Evolutionary conservation across 2,329 filamentous ascomycete genomes (phyloP).

Genomic region (Lecanicillium sp.): DNA sequence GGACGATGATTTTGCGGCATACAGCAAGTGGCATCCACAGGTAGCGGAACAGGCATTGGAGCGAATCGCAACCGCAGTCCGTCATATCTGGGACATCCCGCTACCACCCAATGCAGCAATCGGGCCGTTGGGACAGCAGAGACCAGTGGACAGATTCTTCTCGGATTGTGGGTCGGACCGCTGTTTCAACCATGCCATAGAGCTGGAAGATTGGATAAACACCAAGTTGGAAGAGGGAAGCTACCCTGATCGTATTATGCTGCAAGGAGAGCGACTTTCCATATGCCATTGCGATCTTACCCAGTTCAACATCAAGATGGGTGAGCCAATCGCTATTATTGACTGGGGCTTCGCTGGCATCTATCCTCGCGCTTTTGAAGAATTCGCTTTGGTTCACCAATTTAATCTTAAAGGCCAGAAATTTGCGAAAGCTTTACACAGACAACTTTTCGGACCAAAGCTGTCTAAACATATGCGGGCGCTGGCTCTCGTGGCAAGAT

Average conservation of each 20-base stretch:
- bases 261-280: constrained; percentile 6
- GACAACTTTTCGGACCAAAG: no score
- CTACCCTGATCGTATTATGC: constrained; percentile 1
- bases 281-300: constrained; percentile 7
- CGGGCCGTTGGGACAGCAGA: constrained; percentile 5
- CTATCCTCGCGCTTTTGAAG: constrained; percentile 7
- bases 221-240: constrained; percentile 1
- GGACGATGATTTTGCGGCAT: constrained; percentile 2
- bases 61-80: constrained; percentile 2
- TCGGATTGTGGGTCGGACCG: constrained; percentile 3
- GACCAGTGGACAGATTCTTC: constrained; percentile 7
- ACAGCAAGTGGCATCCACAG: not conserved
- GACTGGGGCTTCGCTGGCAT: constrained; percentile 8
- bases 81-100: constrained; percentile 8
- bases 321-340: constrained; percentile 7
- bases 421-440: no score
- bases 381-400: constrained; percentile 3
- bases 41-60: constrained; percentile 1
- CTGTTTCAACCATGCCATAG: not conserved
- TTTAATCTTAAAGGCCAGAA: constrained; percentile 2
- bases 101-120: not conserved
- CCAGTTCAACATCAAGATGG: constrained; percentile 7
- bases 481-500: no score
- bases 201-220: constrained; percentile 6
- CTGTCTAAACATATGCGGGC: no score